A percentile compares a stretch with the other conserved stretches of the same genome.
These are phyloP conservation scores for Wickerhamomyces tratensis DNA, from an alignment of 805 yeast genomes.

Conservation along the genomic window DNA sequence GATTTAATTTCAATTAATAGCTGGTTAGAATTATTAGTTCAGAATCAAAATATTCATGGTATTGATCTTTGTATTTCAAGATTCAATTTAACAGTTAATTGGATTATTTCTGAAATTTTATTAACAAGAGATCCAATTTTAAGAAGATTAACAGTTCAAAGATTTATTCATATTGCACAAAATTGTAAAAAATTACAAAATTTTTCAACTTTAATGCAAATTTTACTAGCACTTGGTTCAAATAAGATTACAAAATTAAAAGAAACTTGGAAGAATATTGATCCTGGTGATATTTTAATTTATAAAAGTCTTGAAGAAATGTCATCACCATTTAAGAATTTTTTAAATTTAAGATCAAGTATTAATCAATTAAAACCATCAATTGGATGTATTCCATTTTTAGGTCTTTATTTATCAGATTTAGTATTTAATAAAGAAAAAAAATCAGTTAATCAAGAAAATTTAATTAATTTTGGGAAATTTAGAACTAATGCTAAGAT, in stretches of 20 bases:
- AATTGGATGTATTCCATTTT: slow-evolving; percentile 81
- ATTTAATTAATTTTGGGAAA: slow-evolving; percentile 64
- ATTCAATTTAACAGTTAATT: slow-evolving; percentile 80
- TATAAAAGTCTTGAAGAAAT: slow-evolving; percentile 62
- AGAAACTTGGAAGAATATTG: slow-evolving; percentile 66
- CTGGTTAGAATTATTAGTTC: slow-evolving; percentile 72
- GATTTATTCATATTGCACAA: slow-evolving; percentile 80
- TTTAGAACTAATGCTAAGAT: slow-evolving; percentile 68
- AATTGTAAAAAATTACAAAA: slow-evolving; percentile 67
- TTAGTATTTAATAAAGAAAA: slow-evolving; percentile 54
- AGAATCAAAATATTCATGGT: slow-evolving; percentile 52
- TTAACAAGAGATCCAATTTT: slow-evolving; percentile 53
- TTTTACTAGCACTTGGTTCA: slow-evolving; percentile 71
- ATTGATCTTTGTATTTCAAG: slow-evolving; percentile 75
- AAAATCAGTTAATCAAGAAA: slow-evolving; percentile 20
- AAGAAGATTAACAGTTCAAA: slow-evolving; percentile 62
- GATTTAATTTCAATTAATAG: slow-evolving; percentile 61
- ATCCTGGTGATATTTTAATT: slow-evolving; percentile 60
- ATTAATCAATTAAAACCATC: slow-evolving; percentile 51
- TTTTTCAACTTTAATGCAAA: slow-evolving; percentile 80
- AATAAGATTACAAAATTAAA: slow-evolving; percentile 47
- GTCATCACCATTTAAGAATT: slow-evolving; percentile 69
- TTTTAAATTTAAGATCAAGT: slow-evolving; percentile 52
- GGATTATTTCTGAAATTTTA: slow-evolving; percentile 85
- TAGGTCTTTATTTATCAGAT: slow-evolving; percentile 80